Evolutionary conservation across 768 basidiomycete genomes (phyloP), one percentile per base, ranked within the genome.

Genomic region (Suillus variegatus): DNA sequence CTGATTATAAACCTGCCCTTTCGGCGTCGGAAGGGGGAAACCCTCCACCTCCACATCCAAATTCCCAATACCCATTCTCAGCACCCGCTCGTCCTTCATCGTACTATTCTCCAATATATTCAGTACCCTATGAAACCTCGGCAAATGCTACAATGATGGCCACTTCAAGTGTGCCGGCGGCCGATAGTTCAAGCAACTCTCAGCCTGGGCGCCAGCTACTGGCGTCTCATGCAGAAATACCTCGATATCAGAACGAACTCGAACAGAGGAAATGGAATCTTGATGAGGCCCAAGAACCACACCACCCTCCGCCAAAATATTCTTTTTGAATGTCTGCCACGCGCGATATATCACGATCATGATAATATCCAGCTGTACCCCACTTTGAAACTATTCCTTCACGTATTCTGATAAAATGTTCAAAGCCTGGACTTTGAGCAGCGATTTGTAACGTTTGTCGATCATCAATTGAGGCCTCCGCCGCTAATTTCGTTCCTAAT

Each of bases 151-250:
- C 65, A 36, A 38, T 58, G 28, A 25, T 14, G 22, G 28, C 10
- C 22, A 86, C 78, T 72, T 96, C 96, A 74, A 96, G 94, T 0
- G 94, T 94, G 3, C 95, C 95, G 71, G 97, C 94, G 2, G 88
- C 88, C 4, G 95, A 82, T 3, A 93, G 64, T 8, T 70, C 75
- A 22, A 83, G 66, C 16, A 32, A 12, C 14, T 38, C 57, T 14
- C 38, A 41, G 8, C 38, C 57, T 58, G 38, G n/a, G 54, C 52
- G 28, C 20, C 40, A 46, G n/a, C 32, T 58, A 9, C 60, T 63
- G 38, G 63, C 57, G 38, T 63, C 60, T 60, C 66, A 61, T 32
- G 14, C 25, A 28, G 58, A 66, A 28, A 20, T 61, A 40, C n/a
- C 36, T 54, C 64, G 22, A 9, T 51, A 65, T 47, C 63, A 64